Base-by-base conservation (phyloP, 2,329 filamentous ascomycete genomes). In the Aspergillus amoenus region DNA sequence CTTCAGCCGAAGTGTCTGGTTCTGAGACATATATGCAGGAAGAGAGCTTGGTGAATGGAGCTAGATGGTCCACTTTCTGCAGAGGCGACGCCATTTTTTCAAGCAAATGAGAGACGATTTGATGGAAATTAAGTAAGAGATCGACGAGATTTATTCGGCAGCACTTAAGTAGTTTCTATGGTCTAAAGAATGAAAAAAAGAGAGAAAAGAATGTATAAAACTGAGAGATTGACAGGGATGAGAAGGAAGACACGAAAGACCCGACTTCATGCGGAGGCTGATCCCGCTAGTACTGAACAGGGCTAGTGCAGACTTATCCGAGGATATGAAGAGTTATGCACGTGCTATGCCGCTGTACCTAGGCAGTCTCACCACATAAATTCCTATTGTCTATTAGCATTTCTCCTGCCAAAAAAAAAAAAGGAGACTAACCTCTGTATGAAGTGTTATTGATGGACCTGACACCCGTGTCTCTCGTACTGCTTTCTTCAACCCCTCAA, bases 11-110 rank as follows among this genome's bases (percentile, higher is more conserved):
- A 18, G 60, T 50, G 27, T 61, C 52, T 30, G 74, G 68, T 46
- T 78, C 70, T 49, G 74, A 70, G 48, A 77, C 58, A 60, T 75
- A 78, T 41, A 78, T 67, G 1, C 74, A 71, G 4, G 70, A 66
- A 9, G 70, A 73, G 15, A 81, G 67, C 51, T 67, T 66, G 18
- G 57, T 60, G 64, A 79, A 79, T 30, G 61, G 40, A 0, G 58
- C 59, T 52, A 72, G 51, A 15, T 67, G 60, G 52, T 64, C 43
- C 13, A 57, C 21, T 17, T 49, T 52, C 34, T 56, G 49, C 40
- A 27, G 34, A 30, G 8, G 9, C 30, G 49, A 37, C 17, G 52
- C 48, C 62, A 65, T 65, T 47, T 21, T 37, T 34, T 37, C 3
- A 5, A 37, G 4, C 22, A 12, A 42, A 24, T 30, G 22, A 45